Percentiles rank a stretch among this genome's conserved stretches.
Evolutionary conservation across 441 rosid species (phyloP).

Genomic region (Biscutella laevigata): DNA sequence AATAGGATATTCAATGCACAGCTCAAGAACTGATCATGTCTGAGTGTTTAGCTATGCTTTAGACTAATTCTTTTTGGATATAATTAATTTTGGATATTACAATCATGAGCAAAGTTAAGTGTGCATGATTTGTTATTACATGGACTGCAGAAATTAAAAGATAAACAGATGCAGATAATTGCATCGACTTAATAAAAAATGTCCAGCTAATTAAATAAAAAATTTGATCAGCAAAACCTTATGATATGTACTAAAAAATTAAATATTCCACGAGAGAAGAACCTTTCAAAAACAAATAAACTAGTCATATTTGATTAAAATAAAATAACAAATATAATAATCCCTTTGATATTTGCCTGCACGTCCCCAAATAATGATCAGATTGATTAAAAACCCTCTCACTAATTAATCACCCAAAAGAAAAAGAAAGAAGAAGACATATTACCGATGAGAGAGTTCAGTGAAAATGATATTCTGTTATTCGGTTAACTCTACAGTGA

Average conservation of each 20-base stretch:
- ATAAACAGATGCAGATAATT: slow-evolving; percentile 17
- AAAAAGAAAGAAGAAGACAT: background rate
- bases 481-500: too few species aligned
- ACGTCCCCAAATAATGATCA: slow-evolving; percentile 31
- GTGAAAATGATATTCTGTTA: background rate
- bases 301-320: slow-evolving; percentile 17
- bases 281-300: slow-evolving; percentile 19
- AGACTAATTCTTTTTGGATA: too few species aligned
- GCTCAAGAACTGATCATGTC: background rate
- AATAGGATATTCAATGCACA: slow-evolving; percentile 1
- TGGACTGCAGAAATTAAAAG: background rate
- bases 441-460: background rate
- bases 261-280: slow-evolving; percentile 17
- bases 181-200: slow-evolving; percentile 32
- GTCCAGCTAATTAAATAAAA: slow-evolving; percentile 29
- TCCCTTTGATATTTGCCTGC: slow-evolving; percentile 31
- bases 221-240: slow-evolving; percentile 15
- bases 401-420: slow-evolving; percentile 18
- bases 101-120: background rate
- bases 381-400: slow-evolving; percentile 26
- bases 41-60: background rate
- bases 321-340: slow-evolving; percentile 14
- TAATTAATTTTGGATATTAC: too few species aligned
- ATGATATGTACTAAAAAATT: slow-evolving; percentile 4
- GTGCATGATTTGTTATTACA: background rate